Evolutionary conservation across 2,329 filamentous ascomycete species (phyloP).

Genomic region (Colletotrichum tabaci): DNA sequence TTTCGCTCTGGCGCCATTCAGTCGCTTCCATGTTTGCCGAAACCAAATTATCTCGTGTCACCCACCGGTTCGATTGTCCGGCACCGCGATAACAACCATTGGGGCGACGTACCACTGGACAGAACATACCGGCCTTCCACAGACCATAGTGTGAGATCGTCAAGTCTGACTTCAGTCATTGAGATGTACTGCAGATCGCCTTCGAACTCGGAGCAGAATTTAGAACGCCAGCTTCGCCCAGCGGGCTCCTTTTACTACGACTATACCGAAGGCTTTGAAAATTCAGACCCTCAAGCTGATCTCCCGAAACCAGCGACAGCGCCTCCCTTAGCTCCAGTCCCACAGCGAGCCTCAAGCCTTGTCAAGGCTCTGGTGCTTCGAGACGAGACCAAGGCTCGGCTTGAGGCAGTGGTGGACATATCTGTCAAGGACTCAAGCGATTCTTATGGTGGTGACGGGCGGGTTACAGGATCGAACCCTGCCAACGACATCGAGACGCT

Average conservation of each 20-base stretch:
- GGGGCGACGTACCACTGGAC: constrained; percentile 47
- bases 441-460: constrained; percentile 28
- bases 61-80: constrained; percentile 40
- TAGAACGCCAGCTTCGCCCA: constrained; percentile 49
- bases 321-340: constrained; percentile 52
- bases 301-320: constrained; percentile 7
- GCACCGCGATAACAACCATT: constrained; percentile 43
- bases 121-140: constrained; percentile 54
- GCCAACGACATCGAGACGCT: constrained; percentile 9
- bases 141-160: constrained; percentile 58
- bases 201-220: constrained; percentile 44
- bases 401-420: constrained; percentile 40
- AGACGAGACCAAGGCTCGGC: constrained; percentile 43
- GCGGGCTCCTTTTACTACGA: constrained; percentile 65
- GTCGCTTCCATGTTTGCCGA: constrained; percentile 57
- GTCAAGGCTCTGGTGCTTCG: constrained; percentile 48
- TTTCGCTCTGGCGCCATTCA: constrained; percentile 58
- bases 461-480: not conserved
- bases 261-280: constrained; percentile 67
- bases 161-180: constrained; percentile 65
- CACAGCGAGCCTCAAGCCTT: constrained; percentile 46
- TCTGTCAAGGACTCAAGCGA: constrained; percentile 42
- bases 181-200: constrained; percentile 60
- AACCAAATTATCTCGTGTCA: constrained; percentile 26
- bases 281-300: constrained; percentile 42